Evolutionary conservation across 176 grass and related monocot genomes (phyloP), one percentile per base, ranked within the genome.

Genomic region (Otatea glauca): DNA sequence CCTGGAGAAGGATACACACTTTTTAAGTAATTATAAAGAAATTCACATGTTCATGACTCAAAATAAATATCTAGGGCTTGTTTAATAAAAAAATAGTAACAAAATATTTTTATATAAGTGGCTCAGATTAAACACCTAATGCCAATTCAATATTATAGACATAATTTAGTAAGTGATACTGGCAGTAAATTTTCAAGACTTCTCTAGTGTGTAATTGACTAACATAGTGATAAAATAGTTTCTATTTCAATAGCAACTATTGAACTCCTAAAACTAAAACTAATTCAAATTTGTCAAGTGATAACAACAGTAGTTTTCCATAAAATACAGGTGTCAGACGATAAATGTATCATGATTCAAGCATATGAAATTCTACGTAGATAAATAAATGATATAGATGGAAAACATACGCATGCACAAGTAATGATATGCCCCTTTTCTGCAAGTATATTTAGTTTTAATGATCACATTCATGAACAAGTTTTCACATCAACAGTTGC

Each of bases 401-500:
- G 13, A 15, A 10, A 12, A 68, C 43, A 68, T 44, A 47, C 14
- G 6, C 48, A 75, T 38, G 45, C 68, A 81, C 62, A 21, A 39
- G 16, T 76, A 62, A 81, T 9, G 1, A 45, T 74, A 58, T 66
- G 25, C 4, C 20, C 43, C 48, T 68, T 86, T 68, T 21, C 7
- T 42, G 1, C 34, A 54, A 76, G 35, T 89, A 70, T 45, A 37
- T 76, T 44, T 64, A 59, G 21, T 68, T 53, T 59, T 45, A 54
- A 81, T 76, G 3, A 70, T 86, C 43, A 2, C 34, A 51, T 63
- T 88, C 5, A 82, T 21, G 37, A 79, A 72, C 11, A 51, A 65
- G 27, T 75, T 69, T 15, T 9, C 3, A 48, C 5, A 13, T 66
- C 9, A 88, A 92, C 89, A 94, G 92, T 94, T 87, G 92, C 87